Percentiles rank a stretch among this genome's conserved stretches.
Conservation (phyloP, 306 rosid genomes). For the Rubus parviflorus region DNA sequence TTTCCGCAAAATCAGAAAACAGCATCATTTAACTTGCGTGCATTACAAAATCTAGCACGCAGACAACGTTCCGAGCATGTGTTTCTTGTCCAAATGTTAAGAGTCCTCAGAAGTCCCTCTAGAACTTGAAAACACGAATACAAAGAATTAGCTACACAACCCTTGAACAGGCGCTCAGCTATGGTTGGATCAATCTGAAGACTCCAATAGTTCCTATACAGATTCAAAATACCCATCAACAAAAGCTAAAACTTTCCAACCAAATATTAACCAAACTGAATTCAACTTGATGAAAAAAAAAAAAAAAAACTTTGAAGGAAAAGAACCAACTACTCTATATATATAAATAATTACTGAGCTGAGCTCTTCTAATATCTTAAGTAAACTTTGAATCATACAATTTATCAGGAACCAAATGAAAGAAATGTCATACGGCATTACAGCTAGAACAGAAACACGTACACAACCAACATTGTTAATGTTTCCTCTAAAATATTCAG, state of each 20-base stretch:
- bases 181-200: constrained; percentile 23
- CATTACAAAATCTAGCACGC: constrained; percentile 25
- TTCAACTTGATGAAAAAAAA: neutral
- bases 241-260: constrained; percentile 13
- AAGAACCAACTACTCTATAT: neutral
- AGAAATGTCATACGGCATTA: neutral
- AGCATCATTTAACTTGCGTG: constrained; percentile 19
- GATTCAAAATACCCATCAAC: constrained; percentile 17
- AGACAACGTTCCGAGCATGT: constrained; percentile 13
- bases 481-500: constrained; percentile 1
- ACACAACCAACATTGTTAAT: neutral
- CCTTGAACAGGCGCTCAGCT: constrained; percentile 19
- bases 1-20: constrained; percentile 26
- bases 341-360: constrained; percentile 9
- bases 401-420: constrained; percentile 9
- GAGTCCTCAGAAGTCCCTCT: constrained; percentile 6
- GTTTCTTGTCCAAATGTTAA: constrained; percentile 23
- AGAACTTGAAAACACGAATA: neutral
- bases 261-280: constrained; percentile 9
- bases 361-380: neutral
- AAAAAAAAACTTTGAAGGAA: neutral
- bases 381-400: neutral
- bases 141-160: constrained; percentile 22
- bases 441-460: neutral
- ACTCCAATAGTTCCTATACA: constrained; percentile 32